Evolutionary conservation across 179 eudicot genomes (phyloP).

Genomic region (Silene noctiflora): DNA sequence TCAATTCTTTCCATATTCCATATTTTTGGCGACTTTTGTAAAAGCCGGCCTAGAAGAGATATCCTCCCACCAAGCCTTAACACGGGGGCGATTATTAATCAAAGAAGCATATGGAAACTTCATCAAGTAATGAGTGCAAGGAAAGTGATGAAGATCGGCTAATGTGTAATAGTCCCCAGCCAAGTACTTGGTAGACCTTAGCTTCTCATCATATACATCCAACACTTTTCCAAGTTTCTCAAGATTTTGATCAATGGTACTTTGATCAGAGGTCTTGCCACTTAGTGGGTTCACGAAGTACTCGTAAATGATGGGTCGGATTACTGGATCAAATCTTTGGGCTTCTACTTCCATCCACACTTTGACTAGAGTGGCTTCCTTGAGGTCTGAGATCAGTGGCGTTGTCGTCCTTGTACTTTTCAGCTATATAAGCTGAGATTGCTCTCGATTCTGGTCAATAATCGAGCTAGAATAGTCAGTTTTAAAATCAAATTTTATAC

Average conservation of each 20-base stretch:
- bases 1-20: conserved; percentile 25
- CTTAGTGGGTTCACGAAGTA: conserved; percentile 23
- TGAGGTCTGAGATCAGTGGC: conserved; percentile 26
- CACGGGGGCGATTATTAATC: conserved; percentile 28
- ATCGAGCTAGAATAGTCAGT: background rate
- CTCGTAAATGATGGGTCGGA: conserved; percentile 31
- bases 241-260: conserved; percentile 22
- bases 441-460: conserved; percentile 30
- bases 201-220: conserved; percentile 33
- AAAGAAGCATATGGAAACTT: conserved; percentile 26
- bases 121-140: conserved; percentile 35
- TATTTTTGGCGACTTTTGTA: conserved; percentile 24
- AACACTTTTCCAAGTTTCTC: conserved; percentile 32
- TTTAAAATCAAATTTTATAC: background rate
- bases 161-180: conserved; percentile 39
- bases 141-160: conserved; percentile 41
- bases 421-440: conserved; percentile 29
- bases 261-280: conserved; percentile 26
- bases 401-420: conserved; percentile 30
- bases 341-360: conserved; percentile 45
- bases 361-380: conserved; percentile 32
- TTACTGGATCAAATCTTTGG: conserved; percentile 34
- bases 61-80: conserved; percentile 38
- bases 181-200: conserved; percentile 34
- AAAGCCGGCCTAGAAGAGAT: conserved; percentile 32